Evolutionary conservation across 1,139 yeast genomes (phyloP).

Genomic region (Ogataea hybrid): DNA sequence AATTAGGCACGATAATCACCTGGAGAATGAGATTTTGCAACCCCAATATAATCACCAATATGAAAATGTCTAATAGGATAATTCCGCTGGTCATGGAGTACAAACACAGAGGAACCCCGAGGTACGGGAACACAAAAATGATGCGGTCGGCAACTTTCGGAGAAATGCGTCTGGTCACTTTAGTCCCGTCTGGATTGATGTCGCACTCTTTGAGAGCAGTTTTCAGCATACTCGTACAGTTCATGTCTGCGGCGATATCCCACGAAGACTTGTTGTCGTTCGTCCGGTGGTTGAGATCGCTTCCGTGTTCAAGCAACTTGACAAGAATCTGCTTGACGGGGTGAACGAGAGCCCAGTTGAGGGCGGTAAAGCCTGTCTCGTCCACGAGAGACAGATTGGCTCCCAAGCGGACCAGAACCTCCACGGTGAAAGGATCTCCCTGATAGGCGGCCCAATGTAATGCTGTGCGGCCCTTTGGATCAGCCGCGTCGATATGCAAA

Average conservation of each 20-base stretch:
- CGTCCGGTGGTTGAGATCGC: constrained; percentile 64
- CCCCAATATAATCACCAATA: constrained; percentile 30
- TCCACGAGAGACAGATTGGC: constrained; percentile 70
- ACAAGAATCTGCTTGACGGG: constrained; percentile 69
- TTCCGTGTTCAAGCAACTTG: constrained; percentile 66
- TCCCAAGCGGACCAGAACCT: constrained; percentile 69
- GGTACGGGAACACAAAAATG: constrained; percentile 61
- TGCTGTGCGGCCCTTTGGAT: constrained; percentile 72
- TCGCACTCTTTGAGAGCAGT: constrained; percentile 62
- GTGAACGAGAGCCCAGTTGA: constrained; percentile 90
- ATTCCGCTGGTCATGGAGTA: constrained; percentile 33
- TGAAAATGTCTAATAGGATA: constrained; percentile 36
- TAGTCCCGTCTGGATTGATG: constrained; percentile 38
- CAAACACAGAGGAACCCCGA: constrained; percentile 46
- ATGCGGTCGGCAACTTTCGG: constrained; percentile 52
- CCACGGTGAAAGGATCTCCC: constrained; percentile 82
- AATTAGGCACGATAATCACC: constrained; percentile 46
- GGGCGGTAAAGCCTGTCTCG: constrained; percentile 73
- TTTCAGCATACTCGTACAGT: constrained; percentile 52
- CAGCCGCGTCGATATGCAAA: constrained; percentile 58
- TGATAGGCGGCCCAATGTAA: constrained; percentile 98
- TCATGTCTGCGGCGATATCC: constrained; percentile 79
- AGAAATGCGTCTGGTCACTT: constrained; percentile 34
- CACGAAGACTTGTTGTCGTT: constrained; percentile 64
- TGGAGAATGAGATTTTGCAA: constrained; percentile 34